Conservation (phyloP, 2,329 filamentous ascomycete species). For the Phaeomoniella chlamydospora region DNA sequence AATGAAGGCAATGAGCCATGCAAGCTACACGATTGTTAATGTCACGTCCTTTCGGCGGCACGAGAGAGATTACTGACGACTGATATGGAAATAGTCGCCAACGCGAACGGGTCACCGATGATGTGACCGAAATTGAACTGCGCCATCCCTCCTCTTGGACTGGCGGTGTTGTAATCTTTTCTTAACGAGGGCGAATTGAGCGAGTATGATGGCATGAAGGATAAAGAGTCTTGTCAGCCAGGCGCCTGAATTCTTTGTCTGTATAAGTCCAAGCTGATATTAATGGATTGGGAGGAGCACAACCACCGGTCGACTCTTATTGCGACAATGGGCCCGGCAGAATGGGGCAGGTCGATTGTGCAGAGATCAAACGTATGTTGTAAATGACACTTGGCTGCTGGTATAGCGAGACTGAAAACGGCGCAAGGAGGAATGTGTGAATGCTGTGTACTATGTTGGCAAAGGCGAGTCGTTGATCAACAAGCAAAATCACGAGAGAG, state of each 20-base stretch:
- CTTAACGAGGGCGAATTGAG: conserved; percentile 62
- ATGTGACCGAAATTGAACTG: conserved; percentile 74
- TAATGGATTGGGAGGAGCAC: too few species aligned
- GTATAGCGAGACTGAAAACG: too few species aligned
- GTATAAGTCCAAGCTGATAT: too few species aligned
- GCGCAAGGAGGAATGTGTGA: too few species aligned
- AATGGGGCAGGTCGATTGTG: too few species aligned
- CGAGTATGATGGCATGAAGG: conserved; percentile 60
- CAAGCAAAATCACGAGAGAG: too few species aligned
- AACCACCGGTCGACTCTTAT: too few species aligned
- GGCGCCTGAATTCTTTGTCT: not conserved
- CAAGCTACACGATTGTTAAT: conserved; percentile 46
- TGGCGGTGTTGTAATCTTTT: conserved; percentile 36
- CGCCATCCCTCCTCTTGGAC: not conserved
- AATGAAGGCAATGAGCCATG: conserved; percentile 89
- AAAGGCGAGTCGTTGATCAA: too few species aligned
- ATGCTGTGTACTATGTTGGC: too few species aligned
- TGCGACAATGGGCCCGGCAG: too few species aligned
- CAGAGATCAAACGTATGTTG: too few species aligned
- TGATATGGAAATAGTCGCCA: conserved; percentile 85
- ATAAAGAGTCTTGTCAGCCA: not conserved
- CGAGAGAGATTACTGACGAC: conserved; percentile 47
- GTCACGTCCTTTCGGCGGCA: not conserved
- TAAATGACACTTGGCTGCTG: too few species aligned
- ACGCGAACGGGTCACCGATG: conserved; percentile 86